A percentile compares a stretch with the other conserved stretches of the same genome.
phyloP scores from a whole-genome alignment of 139 green algal species.

The Asterochloris erici region DNA sequence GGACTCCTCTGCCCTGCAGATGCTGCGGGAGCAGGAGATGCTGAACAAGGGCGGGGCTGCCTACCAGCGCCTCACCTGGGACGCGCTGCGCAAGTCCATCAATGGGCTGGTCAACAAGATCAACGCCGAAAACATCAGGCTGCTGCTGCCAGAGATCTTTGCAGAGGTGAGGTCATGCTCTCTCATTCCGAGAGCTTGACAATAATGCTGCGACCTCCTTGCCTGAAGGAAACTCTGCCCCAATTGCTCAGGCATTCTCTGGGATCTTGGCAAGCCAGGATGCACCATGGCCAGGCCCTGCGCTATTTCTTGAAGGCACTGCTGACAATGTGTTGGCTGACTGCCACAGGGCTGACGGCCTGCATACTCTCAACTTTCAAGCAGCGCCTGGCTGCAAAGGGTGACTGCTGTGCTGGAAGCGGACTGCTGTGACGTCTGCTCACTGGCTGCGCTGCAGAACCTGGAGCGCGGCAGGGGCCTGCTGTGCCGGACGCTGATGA shows the following conservation, averaged over 20 bases:
- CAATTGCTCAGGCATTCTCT: too few species aligned
- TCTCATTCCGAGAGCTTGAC: background rate
- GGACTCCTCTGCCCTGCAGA: too few species aligned
- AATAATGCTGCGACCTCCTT: background rate
- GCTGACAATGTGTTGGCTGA: too few species aligned
- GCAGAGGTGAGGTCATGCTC: constrained; percentile 49
- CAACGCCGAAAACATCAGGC: constrained; percentile 91
- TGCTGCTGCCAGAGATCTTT: constrained; percentile 94
- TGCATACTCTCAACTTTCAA: too few species aligned
- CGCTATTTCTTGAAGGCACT: too few species aligned
- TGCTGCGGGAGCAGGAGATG: constrained; percentile 19
- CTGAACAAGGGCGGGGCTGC: constrained; percentile 6
- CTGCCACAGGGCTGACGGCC: too few species aligned
- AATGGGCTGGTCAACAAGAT: constrained; percentile 99
- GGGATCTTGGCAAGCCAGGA: too few species aligned
- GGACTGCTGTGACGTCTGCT: too few species aligned
- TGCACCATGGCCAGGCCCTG: too few species aligned
- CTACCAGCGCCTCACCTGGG: constrained; percentile 87
- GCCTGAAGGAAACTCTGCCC: too few species aligned
- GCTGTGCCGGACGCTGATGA: constrained; percentile 89
- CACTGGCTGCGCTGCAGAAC: constrained; percentile 61
- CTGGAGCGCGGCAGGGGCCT: constrained; percentile 85
- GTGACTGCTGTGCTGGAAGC: too few species aligned
- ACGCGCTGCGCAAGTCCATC: constrained; percentile 84
- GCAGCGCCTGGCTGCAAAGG: too few species aligned